Evolutionary conservation across 768 basidiomycete species (phyloP).

Genomic region (Porphyrellus cyaneotinctus): DNA sequence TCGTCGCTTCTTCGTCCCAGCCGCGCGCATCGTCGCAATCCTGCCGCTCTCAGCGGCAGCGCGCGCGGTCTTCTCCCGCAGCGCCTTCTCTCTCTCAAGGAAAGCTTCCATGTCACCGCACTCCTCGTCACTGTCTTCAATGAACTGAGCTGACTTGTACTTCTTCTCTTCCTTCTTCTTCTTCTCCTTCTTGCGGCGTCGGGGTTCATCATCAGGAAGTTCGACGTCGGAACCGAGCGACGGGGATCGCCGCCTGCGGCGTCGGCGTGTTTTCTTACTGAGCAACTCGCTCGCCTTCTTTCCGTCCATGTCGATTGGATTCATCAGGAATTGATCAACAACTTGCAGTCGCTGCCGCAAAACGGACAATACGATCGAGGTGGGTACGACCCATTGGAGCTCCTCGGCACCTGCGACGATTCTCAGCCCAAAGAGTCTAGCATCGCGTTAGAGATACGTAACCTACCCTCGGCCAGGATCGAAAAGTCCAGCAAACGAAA

Average conservation of each 20-base stretch:
- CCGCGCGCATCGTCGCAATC: conserved; percentile 41
- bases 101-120: conserved; percentile 79
- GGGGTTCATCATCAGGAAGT: conserved; percentile 33
- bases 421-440: conserved; percentile 7
- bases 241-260: conserved; percentile 49
- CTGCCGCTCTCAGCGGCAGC: conserved; percentile 42
- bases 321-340: conserved; percentile 78
- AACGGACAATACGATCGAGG: conserved; percentile 59
- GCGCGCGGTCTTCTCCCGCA: conserved; percentile 51
- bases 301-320: conserved; percentile 76
- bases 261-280: conserved; percentile 53
- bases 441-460: not conserved
- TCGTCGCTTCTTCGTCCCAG: conserved; percentile 58
- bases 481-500: conserved; percentile 76
- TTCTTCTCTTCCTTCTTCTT: conserved; percentile 64
- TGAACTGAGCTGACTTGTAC: conserved; percentile 89
- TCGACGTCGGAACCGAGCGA: conserved; percentile 43
- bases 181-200: conserved; percentile 40
- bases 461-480: conserved; percentile 61
- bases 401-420: conserved; percentile 54
- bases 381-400: conserved; percentile 83
- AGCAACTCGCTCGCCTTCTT: conserved; percentile 72
- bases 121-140: conserved; percentile 87
- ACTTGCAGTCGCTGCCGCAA: conserved; percentile 67
- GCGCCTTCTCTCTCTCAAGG: conserved; percentile 65